These are phyloP conservation scores for Penicillium vulpinum DNA, from an alignment of 2,329 filamentous ascomycete species.

Conservation along the genomic window DNA sequence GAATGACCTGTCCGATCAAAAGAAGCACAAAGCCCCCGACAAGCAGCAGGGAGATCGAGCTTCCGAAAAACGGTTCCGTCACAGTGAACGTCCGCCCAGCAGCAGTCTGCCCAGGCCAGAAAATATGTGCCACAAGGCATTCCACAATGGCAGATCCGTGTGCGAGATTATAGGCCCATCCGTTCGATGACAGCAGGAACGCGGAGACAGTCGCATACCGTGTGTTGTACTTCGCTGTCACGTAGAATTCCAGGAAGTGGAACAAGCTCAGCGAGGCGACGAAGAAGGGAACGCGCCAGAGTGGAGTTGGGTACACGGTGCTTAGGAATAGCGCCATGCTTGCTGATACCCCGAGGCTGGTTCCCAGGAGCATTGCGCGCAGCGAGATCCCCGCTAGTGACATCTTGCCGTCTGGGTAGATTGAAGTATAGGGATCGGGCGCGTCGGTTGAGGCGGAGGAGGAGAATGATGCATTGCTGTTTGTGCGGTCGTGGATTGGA, in stretches of 20 bases:
- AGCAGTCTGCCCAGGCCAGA: slow-evolving; percentile 22
- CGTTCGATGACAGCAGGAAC: slow-evolving; percentile 84
- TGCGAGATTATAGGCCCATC: slow-evolving; percentile 78
- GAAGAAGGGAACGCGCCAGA: slow-evolving; percentile 61
- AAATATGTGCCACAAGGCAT: slow-evolving; percentile 51
- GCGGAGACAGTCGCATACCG: slow-evolving; percentile 68
- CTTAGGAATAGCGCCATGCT: slow-evolving; percentile 32
- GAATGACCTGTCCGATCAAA: slow-evolving; percentile 68
- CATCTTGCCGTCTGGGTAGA: slow-evolving; percentile 41
- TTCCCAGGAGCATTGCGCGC: slow-evolving; percentile 47
- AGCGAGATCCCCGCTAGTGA: slow-evolving; percentile 48
- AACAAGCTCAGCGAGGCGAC: slow-evolving; percentile 68
- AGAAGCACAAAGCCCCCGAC: slow-evolving; percentile 64
- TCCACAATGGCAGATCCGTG: slow-evolving; percentile 75
- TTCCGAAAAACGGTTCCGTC: slow-evolving; percentile 36
- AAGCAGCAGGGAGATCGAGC: slow-evolving; percentile 35
- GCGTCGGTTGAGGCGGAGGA: slow-evolving; percentile 6
- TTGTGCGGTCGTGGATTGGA: not conserved
- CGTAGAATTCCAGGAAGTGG: slow-evolving; percentile 96
- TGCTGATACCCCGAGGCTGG: slow-evolving; percentile 39
- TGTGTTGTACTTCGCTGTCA: slow-evolving; percentile 81
- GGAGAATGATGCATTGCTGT: slow-evolving; percentile 6
- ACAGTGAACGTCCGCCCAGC: slow-evolving; percentile 48
- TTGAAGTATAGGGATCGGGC: slow-evolving; percentile 29
- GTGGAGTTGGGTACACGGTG: slow-evolving; percentile 33